Evolutionary conservation across 1,284 basidiomycete species (phyloP), one percentile per base, ranked within the genome.

Genomic region (Ceratobasidium sp.): DNA sequence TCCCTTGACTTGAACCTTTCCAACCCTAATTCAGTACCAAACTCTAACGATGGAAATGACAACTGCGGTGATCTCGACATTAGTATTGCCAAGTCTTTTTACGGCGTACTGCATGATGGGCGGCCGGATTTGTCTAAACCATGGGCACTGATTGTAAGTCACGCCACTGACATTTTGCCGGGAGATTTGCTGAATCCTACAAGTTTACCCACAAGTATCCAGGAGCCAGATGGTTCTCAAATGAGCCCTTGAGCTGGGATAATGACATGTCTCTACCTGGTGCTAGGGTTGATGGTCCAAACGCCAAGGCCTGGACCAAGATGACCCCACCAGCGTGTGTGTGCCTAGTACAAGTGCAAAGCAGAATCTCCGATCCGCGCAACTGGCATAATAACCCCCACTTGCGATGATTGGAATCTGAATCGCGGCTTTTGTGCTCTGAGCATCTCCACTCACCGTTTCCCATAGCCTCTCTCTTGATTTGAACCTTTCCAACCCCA

Each of bases 61-160:
- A 3, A 60, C 4, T 1, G 8, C 30, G 57, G 35, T 30, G 57
- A 60, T 16, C 14, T 6, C 14, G 23, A 16, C 27, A 35, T 35
- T 18, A 6, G 30, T 1, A 30, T 60, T 60, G 57, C 16, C 16
- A 60, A 35, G 33, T 60, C 57, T 30, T 60, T 60, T 8, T 33
- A 30, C 8, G 57, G 57, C 5, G 16, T 33, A 16, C 33, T 60
- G 54, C 1, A n/a, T 16, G 1, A 35, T 6, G 57, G 23, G 33
- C 57, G 20, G 48, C 48, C 2, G 12, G 48, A 50, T 50, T 50
- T 50, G 48, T 20, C 27, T 1, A 35, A 35, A 30, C 57, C 57
- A 33, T 23, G 23, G 30, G 57, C 57, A 16, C 10, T 41, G 62
- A 46, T 65, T 44, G 62, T 65, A 35, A 65, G 62, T 50, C 12